phyloP scores from a whole-genome alignment of 192 early-diverging fungal species.

The Linnemannia exigua region DNA sequence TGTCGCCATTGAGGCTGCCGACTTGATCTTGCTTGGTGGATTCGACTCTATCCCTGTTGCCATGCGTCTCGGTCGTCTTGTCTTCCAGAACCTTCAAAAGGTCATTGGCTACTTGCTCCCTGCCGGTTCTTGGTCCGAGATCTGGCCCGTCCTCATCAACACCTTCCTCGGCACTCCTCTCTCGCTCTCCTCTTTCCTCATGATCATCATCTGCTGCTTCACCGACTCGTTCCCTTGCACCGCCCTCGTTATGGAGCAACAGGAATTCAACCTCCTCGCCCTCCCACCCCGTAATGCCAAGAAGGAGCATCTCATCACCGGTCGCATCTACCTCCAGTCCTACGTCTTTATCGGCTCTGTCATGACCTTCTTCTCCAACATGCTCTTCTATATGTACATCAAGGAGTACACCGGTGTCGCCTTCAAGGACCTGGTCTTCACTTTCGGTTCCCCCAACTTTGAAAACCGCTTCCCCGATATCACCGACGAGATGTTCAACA shows the following conservation, averaged over 20 bases:
- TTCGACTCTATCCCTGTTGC: constrained; percentile 65
- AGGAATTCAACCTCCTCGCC: constrained; percentile 82
- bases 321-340: constrained; percentile 76
- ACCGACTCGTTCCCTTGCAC: constrained; percentile 76
- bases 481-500: constrained; percentile 34
- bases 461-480: constrained; percentile 27
- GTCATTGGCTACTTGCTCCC: constrained; percentile 88
- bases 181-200: constrained; percentile 83
- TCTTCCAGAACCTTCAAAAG: constrained; percentile 92
- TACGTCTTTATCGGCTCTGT: constrained; percentile 86
- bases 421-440: constrained; percentile 55
- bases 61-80: constrained; percentile 86
- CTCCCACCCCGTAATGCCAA: constrained; percentile 80
- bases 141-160: constrained; percentile 82
- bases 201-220: constrained; percentile 66
- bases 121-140: constrained; percentile 81
- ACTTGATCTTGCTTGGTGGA: constrained; percentile 72
- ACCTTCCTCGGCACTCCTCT: constrained; percentile 86
- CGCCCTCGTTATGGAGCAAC: constrained; percentile 82
- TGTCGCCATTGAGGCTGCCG: constrained; percentile 79
- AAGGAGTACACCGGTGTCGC: constrained; percentile 69
- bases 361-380: constrained; percentile 73
- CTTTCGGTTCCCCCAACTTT: constrained; percentile 42
- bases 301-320: constrained; percentile 77
- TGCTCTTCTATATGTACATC: constrained; percentile 82